Conservation (phyloP, 1,139 yeast species). For the Nakaseomyces kungkrabaensis region DNA sequence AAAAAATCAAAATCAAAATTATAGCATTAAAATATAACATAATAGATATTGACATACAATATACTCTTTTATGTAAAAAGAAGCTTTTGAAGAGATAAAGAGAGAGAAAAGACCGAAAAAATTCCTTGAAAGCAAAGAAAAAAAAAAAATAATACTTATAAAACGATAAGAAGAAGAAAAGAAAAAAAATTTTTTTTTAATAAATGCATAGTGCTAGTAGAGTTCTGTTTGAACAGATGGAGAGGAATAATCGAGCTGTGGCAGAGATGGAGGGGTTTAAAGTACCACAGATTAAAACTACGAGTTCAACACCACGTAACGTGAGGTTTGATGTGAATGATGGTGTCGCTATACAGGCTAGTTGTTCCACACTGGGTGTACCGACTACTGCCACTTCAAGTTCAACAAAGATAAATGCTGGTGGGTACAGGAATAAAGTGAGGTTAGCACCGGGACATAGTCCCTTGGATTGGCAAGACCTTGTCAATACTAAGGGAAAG, state of each 20-base stretch:
- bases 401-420: background rate
- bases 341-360: slow-evolving; percentile 1
- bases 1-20: no score
- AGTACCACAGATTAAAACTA: background rate
- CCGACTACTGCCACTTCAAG: background rate
- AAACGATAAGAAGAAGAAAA: background rate
- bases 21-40: no score
- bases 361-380: slow-evolving; percentile 3
- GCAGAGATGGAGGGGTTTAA: background rate
- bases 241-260: background rate
- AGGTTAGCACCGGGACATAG: slow-evolving; percentile 28
- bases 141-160: background rate
- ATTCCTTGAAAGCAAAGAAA: background rate
- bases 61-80: no score
- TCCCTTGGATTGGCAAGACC: slow-evolving; percentile 27
- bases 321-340: background rate
- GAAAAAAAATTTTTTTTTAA: background rate
- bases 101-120: no score
- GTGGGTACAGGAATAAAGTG: slow-evolving; percentile 23
- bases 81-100: no score
- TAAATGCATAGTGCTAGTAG: slow-evolving; percentile 1
- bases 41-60: no score
- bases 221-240: slow-evolving; percentile 1
- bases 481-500: slow-evolving; percentile 12
- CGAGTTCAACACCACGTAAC: background rate